Conservation (phyloP, 495 filamentous ascomycete genomes). For the Lasiosphaeria ovina region DNA sequence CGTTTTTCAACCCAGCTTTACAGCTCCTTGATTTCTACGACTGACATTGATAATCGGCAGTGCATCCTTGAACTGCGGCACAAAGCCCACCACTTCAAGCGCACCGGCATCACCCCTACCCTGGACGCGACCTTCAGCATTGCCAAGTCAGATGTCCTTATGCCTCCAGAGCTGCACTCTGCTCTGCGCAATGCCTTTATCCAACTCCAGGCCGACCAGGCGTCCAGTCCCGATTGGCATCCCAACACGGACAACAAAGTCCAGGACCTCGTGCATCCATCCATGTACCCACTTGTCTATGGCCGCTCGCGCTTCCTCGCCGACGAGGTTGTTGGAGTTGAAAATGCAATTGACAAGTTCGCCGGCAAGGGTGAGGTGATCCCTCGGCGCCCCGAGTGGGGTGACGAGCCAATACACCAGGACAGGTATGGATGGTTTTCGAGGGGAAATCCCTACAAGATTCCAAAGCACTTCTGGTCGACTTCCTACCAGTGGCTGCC, state of each 20-base stretch:
- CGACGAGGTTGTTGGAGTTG: constrained; percentile 32
- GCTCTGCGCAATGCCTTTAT: constrained; percentile 24
- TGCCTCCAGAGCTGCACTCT: constrained; percentile 18
- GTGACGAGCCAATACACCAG: constrained; percentile 9
- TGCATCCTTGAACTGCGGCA: constrained; percentile 50
- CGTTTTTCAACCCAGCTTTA: constrained; percentile 11
- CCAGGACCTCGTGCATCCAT: constrained; percentile 60
- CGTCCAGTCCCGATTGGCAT: constrained; percentile 54
- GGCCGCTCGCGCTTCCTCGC: constrained; percentile 31
- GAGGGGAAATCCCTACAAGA: background rate
- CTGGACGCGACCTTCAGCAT: constrained; percentile 27
- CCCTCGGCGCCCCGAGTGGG: constrained; percentile 21
- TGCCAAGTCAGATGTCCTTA: constrained; percentile 31
- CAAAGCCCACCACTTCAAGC: constrained; percentile 39
- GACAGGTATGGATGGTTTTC: constrained; percentile 3
- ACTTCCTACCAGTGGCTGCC: constrained; percentile 61
- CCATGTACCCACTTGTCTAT: constrained; percentile 60
- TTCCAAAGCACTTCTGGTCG: constrained; percentile 40
- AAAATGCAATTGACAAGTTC: constrained; percentile 32
- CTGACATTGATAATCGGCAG: too few species aligned
- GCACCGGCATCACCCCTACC: constrained; percentile 36
- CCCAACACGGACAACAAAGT: constrained; percentile 56
- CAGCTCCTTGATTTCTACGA: background rate
- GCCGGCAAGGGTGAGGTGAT: constrained; percentile 30
- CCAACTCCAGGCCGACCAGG: constrained; percentile 43